These are phyloP conservation scores for Lasiosphaeris hirsuta DNA, from an alignment of 495 filamentous ascomycete species.

Conservation along the genomic window DNA sequence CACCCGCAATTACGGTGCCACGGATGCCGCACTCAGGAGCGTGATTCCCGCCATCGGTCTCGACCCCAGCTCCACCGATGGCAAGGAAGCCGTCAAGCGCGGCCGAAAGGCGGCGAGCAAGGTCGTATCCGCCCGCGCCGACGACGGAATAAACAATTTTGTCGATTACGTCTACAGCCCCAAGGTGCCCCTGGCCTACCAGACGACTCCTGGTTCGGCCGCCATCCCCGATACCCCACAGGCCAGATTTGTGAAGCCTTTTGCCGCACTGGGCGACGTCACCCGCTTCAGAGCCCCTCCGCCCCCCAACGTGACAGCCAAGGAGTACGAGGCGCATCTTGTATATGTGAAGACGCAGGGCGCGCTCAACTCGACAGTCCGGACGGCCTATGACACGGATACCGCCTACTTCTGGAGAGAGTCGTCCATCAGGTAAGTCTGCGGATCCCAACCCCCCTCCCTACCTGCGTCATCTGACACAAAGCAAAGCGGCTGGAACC, in stretches of 20 bases:
- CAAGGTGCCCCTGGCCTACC: conserved; percentile 29
- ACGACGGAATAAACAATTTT: conserved; percentile 32
- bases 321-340: conserved; percentile 21
- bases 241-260: conserved; percentile 25
- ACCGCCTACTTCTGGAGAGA: conserved; percentile 36
- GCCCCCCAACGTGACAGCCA: conserved; percentile 19
- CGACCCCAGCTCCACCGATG: conserved; percentile 20
- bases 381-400: conserved; percentile 27
- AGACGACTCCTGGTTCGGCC: conserved; percentile 25
- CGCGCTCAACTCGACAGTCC: conserved; percentile 21
- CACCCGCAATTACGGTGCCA: conserved; percentile 27
- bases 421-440: conserved; percentile 29
- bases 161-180: conserved; percentile 29
- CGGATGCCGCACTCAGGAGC: conserved; percentile 25
- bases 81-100: conserved; percentile 20
- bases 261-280: conserved; percentile 29
- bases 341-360: conserved; percentile 29
- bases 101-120: conserved; percentile 28
- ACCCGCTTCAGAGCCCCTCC: conserved; percentile 23
- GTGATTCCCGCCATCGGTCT: conserved; percentile 31
- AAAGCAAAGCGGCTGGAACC: conserved; percentile 30
- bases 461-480: background rate
- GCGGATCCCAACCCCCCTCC: background rate
- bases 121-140: conserved; percentile 27
- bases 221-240: conserved; percentile 33